A percentile compares a stretch with the other conserved stretches of the same genome.
These are phyloP conservation scores for Lactifluus rugatus DNA, from an alignment of 768 basidiomycete species.

Conservation along the genomic window DNA sequence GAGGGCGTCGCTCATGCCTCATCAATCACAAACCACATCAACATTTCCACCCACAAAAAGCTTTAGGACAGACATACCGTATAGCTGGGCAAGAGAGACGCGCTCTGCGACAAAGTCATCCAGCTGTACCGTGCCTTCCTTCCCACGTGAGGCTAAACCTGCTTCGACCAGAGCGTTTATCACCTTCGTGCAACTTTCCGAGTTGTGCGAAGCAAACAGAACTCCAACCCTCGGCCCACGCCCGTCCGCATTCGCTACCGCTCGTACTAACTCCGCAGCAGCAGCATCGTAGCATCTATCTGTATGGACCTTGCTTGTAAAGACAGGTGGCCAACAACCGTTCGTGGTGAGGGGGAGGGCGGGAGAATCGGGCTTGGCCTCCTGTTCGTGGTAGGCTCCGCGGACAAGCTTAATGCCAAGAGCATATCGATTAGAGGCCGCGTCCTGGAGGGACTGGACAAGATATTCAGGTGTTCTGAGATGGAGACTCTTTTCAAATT, in stretches of 20 bases:
- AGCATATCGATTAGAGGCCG: slow-evolving; percentile 54
- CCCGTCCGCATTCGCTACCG: slow-evolving; percentile 43
- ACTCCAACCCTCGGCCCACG: slow-evolving; percentile 42
- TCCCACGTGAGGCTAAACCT: slow-evolving; percentile 37
- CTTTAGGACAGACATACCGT: slow-evolving; percentile 40
- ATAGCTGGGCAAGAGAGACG: slow-evolving; percentile 71
- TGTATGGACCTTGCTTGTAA: slow-evolving; percentile 57
- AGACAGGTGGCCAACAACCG: slow-evolving; percentile 49
- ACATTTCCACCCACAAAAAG: not conserved
- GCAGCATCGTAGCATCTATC: slow-evolving; percentile 66
- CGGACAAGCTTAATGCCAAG: slow-evolving; percentile 89
- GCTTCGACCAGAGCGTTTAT: slow-evolving; percentile 46
- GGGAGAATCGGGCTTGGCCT: slow-evolving; percentile 32
- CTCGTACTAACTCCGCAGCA: slow-evolving; percentile 43
- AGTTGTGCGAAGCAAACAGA: slow-evolving; percentile 85
- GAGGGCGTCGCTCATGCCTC: slow-evolving; percentile 82
- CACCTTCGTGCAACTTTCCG: slow-evolving; percentile 53
- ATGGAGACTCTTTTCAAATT: not conserved
- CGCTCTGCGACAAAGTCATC: slow-evolving; percentile 49
- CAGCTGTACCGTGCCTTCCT: slow-evolving; percentile 32
- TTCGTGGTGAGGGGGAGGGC: slow-evolving; percentile 48
- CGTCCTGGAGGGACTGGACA: slow-evolving; percentile 51
- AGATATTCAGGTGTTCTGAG: slow-evolving; percentile 62
- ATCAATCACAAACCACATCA: not conserved
- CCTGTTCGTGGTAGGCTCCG: slow-evolving; percentile 83